Evolutionary conservation across 768 basidiomycete genomes (phyloP).

Genomic region (Hydnomerulius pinastri): DNA sequence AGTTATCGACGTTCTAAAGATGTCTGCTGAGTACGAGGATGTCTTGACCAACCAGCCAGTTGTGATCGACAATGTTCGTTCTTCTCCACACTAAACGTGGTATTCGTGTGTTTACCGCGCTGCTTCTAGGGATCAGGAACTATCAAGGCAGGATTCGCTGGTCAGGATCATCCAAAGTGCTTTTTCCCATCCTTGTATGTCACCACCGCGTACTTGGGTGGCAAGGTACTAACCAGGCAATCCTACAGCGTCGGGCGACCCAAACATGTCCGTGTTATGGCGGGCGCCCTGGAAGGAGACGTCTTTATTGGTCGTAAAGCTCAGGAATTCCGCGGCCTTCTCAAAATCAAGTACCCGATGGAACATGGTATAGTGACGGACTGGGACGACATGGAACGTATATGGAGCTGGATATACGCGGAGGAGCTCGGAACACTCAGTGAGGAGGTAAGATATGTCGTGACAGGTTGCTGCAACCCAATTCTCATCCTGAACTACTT

Average conservation of each 20-base stretch:
- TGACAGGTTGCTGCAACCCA: background rate
- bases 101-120: slow-evolving; percentile 26
- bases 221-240: slow-evolving; percentile 19
- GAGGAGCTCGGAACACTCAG: slow-evolving; percentile 94
- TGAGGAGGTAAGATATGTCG: slow-evolving; percentile 73
- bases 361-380: slow-evolving; percentile 98
- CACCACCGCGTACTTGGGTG: slow-evolving; percentile 33
- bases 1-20: slow-evolving; percentile 29
- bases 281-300: slow-evolving; percentile 94
- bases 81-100: slow-evolving; percentile 21
- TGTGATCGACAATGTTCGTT: slow-evolving; percentile 93
- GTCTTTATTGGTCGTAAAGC: slow-evolving; percentile 94
- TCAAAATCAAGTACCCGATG: slow-evolving; percentile 99
- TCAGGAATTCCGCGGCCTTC: slow-evolving; percentile 91
- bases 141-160: slow-evolving; percentile 98
- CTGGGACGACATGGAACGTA: slow-evolving; percentile 99
- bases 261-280: slow-evolving; percentile 98
- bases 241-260: slow-evolving; percentile 84
- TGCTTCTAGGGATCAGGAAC: slow-evolving; percentile 88
- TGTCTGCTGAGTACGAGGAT: slow-evolving; percentile 89
- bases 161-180: slow-evolving; percentile 98
- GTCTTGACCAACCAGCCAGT: slow-evolving; percentile 98
- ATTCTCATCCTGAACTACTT: slow-evolving; percentile 10
- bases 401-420: slow-evolving; percentile 98
- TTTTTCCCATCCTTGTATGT: slow-evolving; percentile 99